A percentile compares a stretch with the other conserved stretches of the same genome.
phyloP scores from a whole-genome alignment of 2,329 filamentous ascomycete genomes.

The Penicillium brevicompactum region DNA sequence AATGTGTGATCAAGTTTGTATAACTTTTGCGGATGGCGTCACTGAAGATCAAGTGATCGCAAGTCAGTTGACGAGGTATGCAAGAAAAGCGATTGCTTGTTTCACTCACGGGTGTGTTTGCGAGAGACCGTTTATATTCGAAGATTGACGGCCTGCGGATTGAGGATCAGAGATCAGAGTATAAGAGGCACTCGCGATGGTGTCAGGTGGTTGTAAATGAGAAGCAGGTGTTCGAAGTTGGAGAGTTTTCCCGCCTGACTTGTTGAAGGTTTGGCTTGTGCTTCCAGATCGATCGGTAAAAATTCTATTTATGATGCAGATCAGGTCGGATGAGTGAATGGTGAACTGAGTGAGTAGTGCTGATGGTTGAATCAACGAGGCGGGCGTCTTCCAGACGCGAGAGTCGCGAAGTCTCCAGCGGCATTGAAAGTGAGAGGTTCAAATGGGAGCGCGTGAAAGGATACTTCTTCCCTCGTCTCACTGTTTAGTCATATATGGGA shows the following conservation, averaged over 20 bases:
- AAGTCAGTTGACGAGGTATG: not conserved
- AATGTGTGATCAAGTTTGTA: conserved; percentile 3
- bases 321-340: conserved; percentile 2
- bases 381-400: conserved; percentile 19
- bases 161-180: not conserved
- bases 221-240: not conserved
- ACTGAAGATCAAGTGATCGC: conserved; percentile 1
- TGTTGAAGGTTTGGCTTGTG: not conserved
- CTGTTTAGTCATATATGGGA: not conserved
- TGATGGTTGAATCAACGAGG: conserved; percentile 15
- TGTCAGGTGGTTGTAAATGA: not conserved
- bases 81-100: not conserved
- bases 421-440: conserved; percentile 12
- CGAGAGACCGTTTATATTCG: not conserved
- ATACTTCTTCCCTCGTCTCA: not conserved
- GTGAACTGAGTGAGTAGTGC: conserved; percentile 4
- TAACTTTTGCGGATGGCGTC: conserved; percentile 5
- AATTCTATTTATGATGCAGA: not conserved
- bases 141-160: not conserved
- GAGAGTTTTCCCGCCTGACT: not conserved
- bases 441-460: not conserved
- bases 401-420: conserved; percentile 10
- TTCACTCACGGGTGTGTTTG: not conserved
- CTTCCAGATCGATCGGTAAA: not conserved
- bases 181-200: not conserved